Evolutionary conservation across 2,329 filamentous ascomycete genomes (phyloP).

Genomic region (Botryotinia globosa): DNA sequence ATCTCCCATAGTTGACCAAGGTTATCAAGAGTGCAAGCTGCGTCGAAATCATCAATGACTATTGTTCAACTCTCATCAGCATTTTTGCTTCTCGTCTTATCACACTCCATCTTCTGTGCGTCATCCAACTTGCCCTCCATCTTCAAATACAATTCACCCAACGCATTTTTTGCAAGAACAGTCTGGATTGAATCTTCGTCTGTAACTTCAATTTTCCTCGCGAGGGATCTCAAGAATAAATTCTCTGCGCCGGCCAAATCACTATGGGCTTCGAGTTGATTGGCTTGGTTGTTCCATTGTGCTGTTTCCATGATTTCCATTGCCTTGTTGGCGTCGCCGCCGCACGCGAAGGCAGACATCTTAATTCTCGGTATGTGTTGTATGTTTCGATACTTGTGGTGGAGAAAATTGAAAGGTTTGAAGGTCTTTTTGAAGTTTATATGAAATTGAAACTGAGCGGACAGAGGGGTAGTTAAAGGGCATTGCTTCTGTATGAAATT

Average conservation of each 20-base stretch:
- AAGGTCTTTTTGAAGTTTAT: neutral
- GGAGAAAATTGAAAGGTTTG: neutral
- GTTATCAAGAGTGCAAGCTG: neutral
- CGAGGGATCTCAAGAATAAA: neutral
- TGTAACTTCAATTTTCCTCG: neutral
- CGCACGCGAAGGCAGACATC: neutral
- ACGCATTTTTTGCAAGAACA: neutral
- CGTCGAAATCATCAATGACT: neutral
- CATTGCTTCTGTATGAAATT: neutral
- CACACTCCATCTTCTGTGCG: neutral
- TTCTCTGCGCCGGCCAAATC: neutral
- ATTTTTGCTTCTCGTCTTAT: neutral
- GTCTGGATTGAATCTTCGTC: neutral
- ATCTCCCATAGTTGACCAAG: constrained; percentile 6
- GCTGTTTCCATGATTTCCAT: neutral
- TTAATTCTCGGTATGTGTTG: neutral
- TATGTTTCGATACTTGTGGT: neutral
- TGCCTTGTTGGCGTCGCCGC: too few relatives aligned
- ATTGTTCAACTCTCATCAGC: neutral
- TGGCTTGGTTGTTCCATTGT: neutral
- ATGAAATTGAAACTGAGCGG: neutral
- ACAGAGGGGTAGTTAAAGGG: too few relatives aligned
- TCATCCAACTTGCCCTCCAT: neutral
- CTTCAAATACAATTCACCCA: constrained; percentile 1
- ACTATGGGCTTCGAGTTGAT: neutral